Conservation (phyloP, 371 early-diverging fungal species). For the Lichtheimia ramosa region DNA sequence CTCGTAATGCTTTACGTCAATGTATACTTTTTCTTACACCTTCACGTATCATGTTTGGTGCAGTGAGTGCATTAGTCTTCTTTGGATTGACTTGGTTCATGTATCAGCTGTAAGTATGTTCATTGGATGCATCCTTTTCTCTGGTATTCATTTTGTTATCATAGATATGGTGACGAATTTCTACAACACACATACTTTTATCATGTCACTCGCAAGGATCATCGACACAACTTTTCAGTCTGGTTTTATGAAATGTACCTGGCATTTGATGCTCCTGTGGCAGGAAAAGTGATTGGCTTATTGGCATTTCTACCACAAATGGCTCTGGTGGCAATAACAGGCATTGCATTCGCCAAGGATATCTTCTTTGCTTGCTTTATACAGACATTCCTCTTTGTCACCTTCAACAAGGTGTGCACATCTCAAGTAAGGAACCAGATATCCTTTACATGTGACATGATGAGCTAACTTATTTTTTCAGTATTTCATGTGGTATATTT, state of each 20-base stretch:
- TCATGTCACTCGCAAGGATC: constrained; percentile 94
- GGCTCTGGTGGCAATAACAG: constrained; percentile 56
- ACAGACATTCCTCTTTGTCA: constrained; percentile 95
- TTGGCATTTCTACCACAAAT: constrained; percentile 81
- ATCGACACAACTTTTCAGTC: constrained; percentile 96
- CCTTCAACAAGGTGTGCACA: constrained; percentile 96
- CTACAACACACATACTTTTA: constrained; percentile 91
- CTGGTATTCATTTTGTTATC: neutral
- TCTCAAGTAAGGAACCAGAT: constrained; percentile 73
- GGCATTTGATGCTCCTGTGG: constrained; percentile 47
- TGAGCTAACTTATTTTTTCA: constrained; percentile 18
- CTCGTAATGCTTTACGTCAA: constrained; percentile 2
- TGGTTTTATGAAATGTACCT: constrained; percentile 96
- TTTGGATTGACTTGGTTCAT: constrained; percentile 66
- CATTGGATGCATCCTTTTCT: neutral
- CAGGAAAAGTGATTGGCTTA: constrained; percentile 49
- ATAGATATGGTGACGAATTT: constrained; percentile 84
- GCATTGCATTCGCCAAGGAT: constrained; percentile 76
- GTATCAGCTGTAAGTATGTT: constrained; percentile 61
- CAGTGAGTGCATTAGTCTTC: constrained; percentile 72
- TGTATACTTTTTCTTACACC: constrained; percentile 46
- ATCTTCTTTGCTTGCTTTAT: constrained; percentile 85
- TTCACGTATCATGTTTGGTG: constrained; percentile 68
- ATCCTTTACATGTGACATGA: neutral
- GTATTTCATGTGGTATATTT: constrained; percentile 99